Evolutionary conservation across 257 asterid genomes (phyloP), one percentile per base, ranked within the genome.

Genomic region (Solanum rostratum): DNA sequence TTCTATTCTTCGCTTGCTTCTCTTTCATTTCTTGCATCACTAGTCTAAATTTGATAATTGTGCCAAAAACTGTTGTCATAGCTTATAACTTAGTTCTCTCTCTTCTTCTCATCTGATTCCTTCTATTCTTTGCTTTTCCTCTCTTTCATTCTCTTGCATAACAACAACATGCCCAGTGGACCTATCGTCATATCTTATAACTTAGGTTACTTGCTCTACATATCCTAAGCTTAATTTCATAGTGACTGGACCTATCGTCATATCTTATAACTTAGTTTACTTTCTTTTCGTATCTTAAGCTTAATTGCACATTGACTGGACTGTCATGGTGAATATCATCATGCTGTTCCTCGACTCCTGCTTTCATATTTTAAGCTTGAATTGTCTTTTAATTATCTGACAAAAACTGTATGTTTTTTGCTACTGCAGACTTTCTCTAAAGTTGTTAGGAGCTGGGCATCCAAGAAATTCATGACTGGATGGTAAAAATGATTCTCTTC

Each of bases 371-470:
- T 41, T 41, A 27, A 46, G 59, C 43, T 12, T 46, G 81, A 46
- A 27, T 59, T 39, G 16, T 49, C 73, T 46, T 60, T 80, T 83
- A n/a, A 22, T 79, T 52, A 24, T 70, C 80, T 85, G 73, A 85
- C 80, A 8, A 27, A 24, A 63, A 30, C 29, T 84, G 78, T 83
- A 81, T 43, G 39, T 86, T 84, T 82, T 86, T 84, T 86, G 69
- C 30, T 82, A 86, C 39, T 90, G 91, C 93, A 95, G 99, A 93
- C 99, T 16, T 94, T 94, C 87, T 94, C 90, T 91, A 94, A 92
- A 92, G 98, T 95, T 80, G 91, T 95, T 81, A 91, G 99, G 91
- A 95, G 99, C 91, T 95, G 99, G 99, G 95, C 99, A 50, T 95
- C 99, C 27, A 94, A 95, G 90, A 95, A 95, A 90, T 95, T 95